Conservation (phyloP, 2,329 filamentous ascomycete genomes). For the Nemania sp. region DNA sequence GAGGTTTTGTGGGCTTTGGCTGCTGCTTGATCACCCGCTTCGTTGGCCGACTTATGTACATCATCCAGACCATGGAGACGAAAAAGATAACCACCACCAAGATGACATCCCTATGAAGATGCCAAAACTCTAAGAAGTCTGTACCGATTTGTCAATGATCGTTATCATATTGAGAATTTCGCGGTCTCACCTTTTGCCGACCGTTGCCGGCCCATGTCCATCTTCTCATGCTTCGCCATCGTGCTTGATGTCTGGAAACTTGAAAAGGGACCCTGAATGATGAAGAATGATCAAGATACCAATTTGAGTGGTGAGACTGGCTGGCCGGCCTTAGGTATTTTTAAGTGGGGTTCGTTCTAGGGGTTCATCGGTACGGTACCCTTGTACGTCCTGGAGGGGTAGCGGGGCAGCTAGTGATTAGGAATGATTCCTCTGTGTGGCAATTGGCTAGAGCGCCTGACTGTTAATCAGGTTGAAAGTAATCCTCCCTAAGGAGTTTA, state of each 20-base stretch:
- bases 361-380: neutral
- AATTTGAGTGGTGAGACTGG: too few relatives aligned
- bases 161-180: neutral
- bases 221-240: slow-evolving; percentile 16
- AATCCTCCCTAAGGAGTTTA: too few relatives aligned
- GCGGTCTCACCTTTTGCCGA: slow-evolving; percentile 10
- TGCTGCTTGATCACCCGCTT: slow-evolving; percentile 33
- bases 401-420: neutral
- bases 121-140: slow-evolving; percentile 29
- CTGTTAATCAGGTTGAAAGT: slow-evolving; percentile 56
- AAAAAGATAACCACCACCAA: slow-evolving; percentile 18
- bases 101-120: slow-evolving; percentile 24
- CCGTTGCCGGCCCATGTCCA: neutral
- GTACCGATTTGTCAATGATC: neutral
- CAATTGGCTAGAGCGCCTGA: slow-evolving; percentile 64
- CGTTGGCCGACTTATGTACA: slow-evolving; percentile 30
- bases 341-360: slow-evolving; percentile 9
- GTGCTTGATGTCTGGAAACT: slow-evolving; percentile 5
- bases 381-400: neutral
- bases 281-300: neutral
- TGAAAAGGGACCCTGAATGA: neutral
- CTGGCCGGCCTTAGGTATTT: slow-evolving; percentile 1
- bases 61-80: slow-evolving; percentile 16
- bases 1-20: neutral
- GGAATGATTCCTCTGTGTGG: too few relatives aligned